Evolutionary conservation across 257 asterid species (phyloP).

Genomic region (Nemophila menziesii): DNA sequence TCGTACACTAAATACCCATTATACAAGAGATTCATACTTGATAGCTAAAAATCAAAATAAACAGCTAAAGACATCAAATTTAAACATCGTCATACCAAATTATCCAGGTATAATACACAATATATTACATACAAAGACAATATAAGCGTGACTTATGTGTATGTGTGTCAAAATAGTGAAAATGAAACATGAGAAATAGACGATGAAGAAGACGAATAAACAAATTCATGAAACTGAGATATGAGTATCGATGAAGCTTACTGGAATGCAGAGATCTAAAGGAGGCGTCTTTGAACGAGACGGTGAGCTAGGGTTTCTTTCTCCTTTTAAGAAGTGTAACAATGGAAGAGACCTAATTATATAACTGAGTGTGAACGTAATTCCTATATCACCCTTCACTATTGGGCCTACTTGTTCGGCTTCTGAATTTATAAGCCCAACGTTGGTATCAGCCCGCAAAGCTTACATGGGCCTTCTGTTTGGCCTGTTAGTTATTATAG

Average conservation of each 20-base stretch:
- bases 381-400: not conserved
- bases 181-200: no score
- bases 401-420: not conserved
- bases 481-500: not conserved
- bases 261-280: not conserved
- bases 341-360: not conserved
- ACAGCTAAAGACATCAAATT: no score
- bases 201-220: no score
- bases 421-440: not conserved
- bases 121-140: no score
- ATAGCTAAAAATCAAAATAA: no score
- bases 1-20: no score
- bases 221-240: no score
- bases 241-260: not conserved
- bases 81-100: not conserved
- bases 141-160: not conserved
- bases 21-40: no score
- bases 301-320: not conserved
- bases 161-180: not conserved
- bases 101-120: not conserved
- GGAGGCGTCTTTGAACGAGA: not conserved
- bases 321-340: not conserved
- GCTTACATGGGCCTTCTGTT: not conserved
- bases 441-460: not conserved
- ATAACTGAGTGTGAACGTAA: not conserved